phyloP scores from a whole-genome alignment of 179 eudicot genomes.

The Beta macrorhiza region DNA sequence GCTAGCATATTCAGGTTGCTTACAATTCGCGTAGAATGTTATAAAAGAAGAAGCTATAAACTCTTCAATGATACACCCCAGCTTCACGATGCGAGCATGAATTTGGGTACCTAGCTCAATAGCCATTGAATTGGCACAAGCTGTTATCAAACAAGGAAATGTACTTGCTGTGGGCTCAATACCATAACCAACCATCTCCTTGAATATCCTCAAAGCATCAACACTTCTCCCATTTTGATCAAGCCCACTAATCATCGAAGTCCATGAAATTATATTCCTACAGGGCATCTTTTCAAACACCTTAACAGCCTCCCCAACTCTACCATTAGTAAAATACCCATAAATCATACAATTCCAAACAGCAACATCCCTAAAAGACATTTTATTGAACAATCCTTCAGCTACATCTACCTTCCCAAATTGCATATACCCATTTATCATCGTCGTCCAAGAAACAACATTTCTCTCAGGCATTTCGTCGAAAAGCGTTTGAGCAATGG shows the following conservation, averaged over 20 bases:
- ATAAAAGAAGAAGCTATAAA: conserved; percentile 63
- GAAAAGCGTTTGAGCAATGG: conserved; percentile 47
- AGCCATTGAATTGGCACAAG: conserved; percentile 53
- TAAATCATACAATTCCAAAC: conserved; percentile 76
- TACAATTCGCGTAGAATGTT: conserved; percentile 74
- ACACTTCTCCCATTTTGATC: conserved; percentile 64
- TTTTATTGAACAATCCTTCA: conserved; percentile 50
- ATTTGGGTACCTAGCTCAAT: conserved; percentile 48
- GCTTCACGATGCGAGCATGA: conserved; percentile 54
- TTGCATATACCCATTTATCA: conserved; percentile 60
- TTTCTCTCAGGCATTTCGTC: conserved; percentile 63
- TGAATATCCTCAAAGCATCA: conserved; percentile 53
- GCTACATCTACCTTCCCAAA: conserved; percentile 56
- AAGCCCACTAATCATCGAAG: conserved; percentile 77
- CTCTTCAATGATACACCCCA: conserved; percentile 45
- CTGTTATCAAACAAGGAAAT: conserved; percentile 51
- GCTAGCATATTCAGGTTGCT: conserved; percentile 37
- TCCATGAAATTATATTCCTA: conserved; percentile 74
- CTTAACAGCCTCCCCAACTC: conserved; percentile 48
- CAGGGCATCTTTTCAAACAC: conserved; percentile 62
- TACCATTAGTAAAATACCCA: conserved; percentile 62
- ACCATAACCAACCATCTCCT: conserved; percentile 45
- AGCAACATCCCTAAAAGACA: conserved; percentile 63
- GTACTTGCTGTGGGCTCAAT: conserved; percentile 45
- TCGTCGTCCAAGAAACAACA: conserved; percentile 79